Conservation (phyloP, 805 yeast genomes). For the Starmerella apicola region DNA sequence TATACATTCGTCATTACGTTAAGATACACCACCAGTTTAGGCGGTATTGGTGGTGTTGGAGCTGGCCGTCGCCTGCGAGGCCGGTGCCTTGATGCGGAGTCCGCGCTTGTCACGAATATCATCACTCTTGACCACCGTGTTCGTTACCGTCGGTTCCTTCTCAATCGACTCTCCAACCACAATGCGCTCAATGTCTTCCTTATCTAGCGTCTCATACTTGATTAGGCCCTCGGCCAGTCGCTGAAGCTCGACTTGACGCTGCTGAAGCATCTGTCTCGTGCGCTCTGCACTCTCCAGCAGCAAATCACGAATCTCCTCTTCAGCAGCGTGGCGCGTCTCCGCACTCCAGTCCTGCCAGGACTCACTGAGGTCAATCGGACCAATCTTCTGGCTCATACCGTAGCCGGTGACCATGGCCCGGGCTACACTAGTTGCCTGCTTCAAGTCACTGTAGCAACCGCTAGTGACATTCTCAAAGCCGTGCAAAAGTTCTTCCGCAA, state of each 20-base stretch:
- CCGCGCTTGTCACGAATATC: slow-evolving; percentile 25
- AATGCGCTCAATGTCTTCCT: slow-evolving; percentile 78
- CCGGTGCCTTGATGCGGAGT: no score
- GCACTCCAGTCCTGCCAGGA: slow-evolving; percentile 95
- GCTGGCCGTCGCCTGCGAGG: neutral
- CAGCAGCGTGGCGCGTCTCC: slow-evolving; percentile 76
- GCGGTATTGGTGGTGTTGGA: neutral
- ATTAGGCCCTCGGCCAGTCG: slow-evolving; percentile 85
- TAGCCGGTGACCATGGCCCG: slow-evolving; percentile 93
- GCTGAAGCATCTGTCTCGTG: slow-evolving; percentile 54
- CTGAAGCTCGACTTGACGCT: slow-evolving; percentile 56
- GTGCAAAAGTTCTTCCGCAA: slow-evolving; percentile 86
- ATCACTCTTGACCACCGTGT: slow-evolving; percentile 51
- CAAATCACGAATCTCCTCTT: slow-evolving; percentile 72
- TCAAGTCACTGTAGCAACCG: slow-evolving; percentile 88
- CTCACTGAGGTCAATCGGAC: slow-evolving; percentile 81
- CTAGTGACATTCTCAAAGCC: slow-evolving; percentile 88
- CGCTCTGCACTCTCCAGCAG: slow-evolving; percentile 68
- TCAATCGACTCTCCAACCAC: slow-evolving; percentile 66
- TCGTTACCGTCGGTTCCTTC: slow-evolving; percentile 57
- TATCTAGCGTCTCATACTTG: slow-evolving; percentile 88
- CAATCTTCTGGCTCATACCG: slow-evolving; percentile 90
- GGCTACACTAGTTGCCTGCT: slow-evolving; percentile 83
- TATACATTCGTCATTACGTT: no score
- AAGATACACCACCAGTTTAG: no score